phyloP scores from a whole-genome alignment of 345 rosid genomes.

The Durio zibethinus region DNA sequence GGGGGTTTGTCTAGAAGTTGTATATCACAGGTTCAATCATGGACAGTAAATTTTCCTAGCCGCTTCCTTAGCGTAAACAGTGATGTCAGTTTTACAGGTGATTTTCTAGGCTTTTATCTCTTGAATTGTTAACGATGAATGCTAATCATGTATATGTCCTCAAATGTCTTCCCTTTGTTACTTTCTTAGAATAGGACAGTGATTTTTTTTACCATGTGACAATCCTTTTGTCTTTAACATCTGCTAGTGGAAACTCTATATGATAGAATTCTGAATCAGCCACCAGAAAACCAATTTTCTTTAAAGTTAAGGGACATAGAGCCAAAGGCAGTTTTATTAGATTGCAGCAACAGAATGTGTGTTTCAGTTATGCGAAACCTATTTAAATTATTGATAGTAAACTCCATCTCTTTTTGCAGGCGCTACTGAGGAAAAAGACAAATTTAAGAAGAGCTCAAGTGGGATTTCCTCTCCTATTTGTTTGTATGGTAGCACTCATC shows the following conservation, averaged over 20 bases:
- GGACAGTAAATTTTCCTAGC: not conserved
- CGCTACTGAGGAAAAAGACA: constrained; percentile 37
- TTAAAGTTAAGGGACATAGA: not conserved
- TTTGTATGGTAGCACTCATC: constrained; percentile 71
- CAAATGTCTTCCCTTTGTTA: too few species aligned
- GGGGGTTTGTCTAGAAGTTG: too few species aligned
- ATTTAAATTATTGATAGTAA: not conserved
- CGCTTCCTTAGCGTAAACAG: not conserved
- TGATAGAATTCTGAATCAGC: not conserved
- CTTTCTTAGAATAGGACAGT: not conserved
- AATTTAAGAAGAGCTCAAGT: constrained; percentile 39
- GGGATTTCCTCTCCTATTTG: constrained; percentile 73
- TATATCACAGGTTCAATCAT: not conserved
- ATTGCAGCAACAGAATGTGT: not conserved
- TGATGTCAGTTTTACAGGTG: not conserved
- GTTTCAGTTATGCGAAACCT: not conserved
- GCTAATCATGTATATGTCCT: not conserved
- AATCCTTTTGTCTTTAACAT: not conserved
- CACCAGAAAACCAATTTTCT: not conserved
- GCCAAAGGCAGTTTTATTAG: not conserved
- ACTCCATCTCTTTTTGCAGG: constrained; percentile 40
- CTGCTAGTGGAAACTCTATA: not conserved
- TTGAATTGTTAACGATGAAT: too few species aligned
- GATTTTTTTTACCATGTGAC: not conserved
- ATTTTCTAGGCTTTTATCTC: not conserved